phyloP scores from a whole-genome alignment of 352 stramenopile genomes.

The Halophytophthora batemanensis region DNA sequence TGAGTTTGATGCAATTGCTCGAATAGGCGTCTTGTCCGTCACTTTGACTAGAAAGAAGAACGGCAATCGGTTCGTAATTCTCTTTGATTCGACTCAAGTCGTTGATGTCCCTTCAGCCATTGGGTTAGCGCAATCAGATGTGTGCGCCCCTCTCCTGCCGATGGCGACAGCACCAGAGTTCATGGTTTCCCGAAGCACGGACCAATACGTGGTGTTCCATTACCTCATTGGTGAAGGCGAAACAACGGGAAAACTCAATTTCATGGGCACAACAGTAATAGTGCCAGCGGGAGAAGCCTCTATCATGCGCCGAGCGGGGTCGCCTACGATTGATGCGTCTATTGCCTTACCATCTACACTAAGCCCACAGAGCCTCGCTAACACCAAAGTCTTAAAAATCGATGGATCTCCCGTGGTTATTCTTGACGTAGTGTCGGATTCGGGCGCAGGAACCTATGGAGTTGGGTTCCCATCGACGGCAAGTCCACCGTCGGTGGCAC shows the following conservation, averaged over 20 bases:
- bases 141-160: slow-evolving; percentile 52
- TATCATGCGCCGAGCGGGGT: slow-evolving; percentile 32
- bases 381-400: slow-evolving; percentile 37
- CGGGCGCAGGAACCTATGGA: slow-evolving; percentile 47
- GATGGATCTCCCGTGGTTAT: slow-evolving; percentile 45
- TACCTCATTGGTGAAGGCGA: slow-evolving; percentile 45
- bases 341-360: slow-evolving; percentile 28
- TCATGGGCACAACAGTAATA: slow-evolving; percentile 20
- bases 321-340: slow-evolving; percentile 31
- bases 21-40: slow-evolving; percentile 58
- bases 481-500: slow-evolving; percentile 45
- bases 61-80: slow-evolving; percentile 49
- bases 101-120: slow-evolving; percentile 42
- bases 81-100: slow-evolving; percentile 48
- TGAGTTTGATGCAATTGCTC: slow-evolving; percentile 28
- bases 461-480: slow-evolving; percentile 51
- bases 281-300: slow-evolving; percentile 16
- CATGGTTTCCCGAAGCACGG: slow-evolving; percentile 34
- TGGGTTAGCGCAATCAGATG: slow-evolving; percentile 35
- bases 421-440: slow-evolving; percentile 43
- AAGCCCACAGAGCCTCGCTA: slow-evolving; percentile 19
- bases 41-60: slow-evolving; percentile 42
- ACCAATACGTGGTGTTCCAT: slow-evolving; percentile 55
- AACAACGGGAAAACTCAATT: slow-evolving; percentile 23
- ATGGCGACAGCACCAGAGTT: slow-evolving; percentile 27